Evolutionary conservation across 805 yeast species (phyloP).

Genomic region (Candida germanica): DNA sequence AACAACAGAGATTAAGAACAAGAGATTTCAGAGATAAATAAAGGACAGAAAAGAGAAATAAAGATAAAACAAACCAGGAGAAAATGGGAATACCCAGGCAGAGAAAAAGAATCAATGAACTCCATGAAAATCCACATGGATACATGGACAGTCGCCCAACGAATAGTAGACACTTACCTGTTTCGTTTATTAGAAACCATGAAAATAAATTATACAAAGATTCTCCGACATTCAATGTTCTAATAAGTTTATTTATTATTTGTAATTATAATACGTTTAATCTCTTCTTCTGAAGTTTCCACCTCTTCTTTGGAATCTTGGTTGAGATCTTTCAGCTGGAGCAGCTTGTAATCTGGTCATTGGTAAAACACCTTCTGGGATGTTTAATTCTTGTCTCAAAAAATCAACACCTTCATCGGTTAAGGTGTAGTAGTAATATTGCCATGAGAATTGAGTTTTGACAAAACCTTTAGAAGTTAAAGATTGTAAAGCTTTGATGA

Average conservation of each 20-base stretch:
- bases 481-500: constrained; percentile 98
- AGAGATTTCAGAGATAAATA: too few species aligned
- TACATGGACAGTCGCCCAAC: too few species aligned
- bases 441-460: constrained; percentile 99
- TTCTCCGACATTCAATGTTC: constrained; percentile 5
- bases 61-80: not conserved
- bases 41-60: too few species aligned
- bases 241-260: constrained; percentile 3
- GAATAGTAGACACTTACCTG: constrained; percentile 4
- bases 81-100: not conserved
- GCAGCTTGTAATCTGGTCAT: constrained; percentile 95
- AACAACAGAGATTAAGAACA: too few species aligned
- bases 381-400: constrained; percentile 96
- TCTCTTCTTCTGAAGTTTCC: constrained; percentile 67
- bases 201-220: constrained; percentile 14
- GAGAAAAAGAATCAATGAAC: too few species aligned
- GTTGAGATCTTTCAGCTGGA: constrained; percentile 75
- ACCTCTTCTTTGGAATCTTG: constrained; percentile 36
- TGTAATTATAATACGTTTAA: constrained; percentile 21
- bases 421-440: constrained; percentile 99
- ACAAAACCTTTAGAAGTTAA: constrained; percentile 98
- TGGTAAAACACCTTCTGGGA: constrained; percentile 98
- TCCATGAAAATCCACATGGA: too few species aligned
- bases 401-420: constrained; percentile 99
- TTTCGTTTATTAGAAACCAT: constrained; percentile 17